phyloP scores from a whole-genome alignment of 176 grass and related monocot genomes.

The Cocos nucifera region DNA sequence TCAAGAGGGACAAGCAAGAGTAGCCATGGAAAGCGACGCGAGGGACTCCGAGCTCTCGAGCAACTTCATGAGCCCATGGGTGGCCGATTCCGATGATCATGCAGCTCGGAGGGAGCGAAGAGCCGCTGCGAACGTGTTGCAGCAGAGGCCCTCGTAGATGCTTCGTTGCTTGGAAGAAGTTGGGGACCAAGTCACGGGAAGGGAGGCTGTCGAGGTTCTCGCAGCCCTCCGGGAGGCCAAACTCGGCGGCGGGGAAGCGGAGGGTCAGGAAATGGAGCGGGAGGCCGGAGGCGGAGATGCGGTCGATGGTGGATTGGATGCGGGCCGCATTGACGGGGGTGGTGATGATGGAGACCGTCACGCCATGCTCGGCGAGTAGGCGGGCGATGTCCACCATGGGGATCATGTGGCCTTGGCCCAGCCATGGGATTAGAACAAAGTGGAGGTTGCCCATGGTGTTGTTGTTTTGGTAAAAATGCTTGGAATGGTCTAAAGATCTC shows the following conservation, averaged over 20 bases:
- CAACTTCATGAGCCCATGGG: neutral
- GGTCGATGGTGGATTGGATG: slow-evolving; percentile 1
- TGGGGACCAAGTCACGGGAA: neutral
- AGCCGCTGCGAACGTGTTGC: neutral
- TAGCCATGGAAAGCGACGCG: neutral
- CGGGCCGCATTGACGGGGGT: neutral
- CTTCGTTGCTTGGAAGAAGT: neutral
- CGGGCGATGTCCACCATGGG: slow-evolving; percentile 3
- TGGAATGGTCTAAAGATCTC: too few species aligned
- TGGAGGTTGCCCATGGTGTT: too few species aligned
- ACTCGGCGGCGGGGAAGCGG: neutral
- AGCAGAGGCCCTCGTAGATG: neutral
- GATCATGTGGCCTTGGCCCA: neutral
- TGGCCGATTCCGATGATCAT: neutral
- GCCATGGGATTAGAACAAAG: too few species aligned
- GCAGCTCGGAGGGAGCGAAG: neutral
- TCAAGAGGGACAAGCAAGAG: slow-evolving; percentile 37
- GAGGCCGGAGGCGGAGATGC: neutral
- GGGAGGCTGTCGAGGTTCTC: slow-evolving; percentile 7
- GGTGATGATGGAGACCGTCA: slow-evolving; percentile 5
- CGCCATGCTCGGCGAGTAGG: slow-evolving; percentile 37
- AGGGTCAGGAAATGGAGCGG: neutral
- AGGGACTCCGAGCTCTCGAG: neutral
- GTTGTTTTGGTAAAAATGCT: too few species aligned
- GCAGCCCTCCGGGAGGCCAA: neutral